phyloP scores from a whole-genome alignment of 2,329 filamentous ascomycete species.

The Colletotrichum musae region DNA sequence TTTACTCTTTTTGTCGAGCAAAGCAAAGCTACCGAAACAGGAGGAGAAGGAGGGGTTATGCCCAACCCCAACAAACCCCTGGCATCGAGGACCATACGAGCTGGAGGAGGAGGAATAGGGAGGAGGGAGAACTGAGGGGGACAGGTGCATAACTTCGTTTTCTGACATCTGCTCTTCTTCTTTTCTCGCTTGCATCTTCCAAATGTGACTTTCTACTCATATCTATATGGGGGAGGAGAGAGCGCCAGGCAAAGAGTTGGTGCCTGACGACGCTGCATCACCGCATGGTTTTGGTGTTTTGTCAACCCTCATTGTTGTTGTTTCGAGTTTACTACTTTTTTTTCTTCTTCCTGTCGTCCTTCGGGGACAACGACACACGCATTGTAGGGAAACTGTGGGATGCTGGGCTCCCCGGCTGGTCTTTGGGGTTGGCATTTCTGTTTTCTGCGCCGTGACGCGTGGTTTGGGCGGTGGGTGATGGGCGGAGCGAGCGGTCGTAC shows the following conservation, averaged over 20 bases:
- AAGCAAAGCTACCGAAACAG: constrained; percentile 13
- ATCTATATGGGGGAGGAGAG: constrained; percentile 19
- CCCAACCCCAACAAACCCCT: constrained; percentile 8
- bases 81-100: not conserved
- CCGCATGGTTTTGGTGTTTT: constrained; percentile 4
- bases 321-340: not conserved
- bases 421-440: constrained; percentile 38
- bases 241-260: not conserved
- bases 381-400: constrained; percentile 12
- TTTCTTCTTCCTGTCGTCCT: not conserved
- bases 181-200: constrained; percentile 1
- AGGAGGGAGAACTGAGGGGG: not conserved
- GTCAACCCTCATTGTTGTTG: not conserved
- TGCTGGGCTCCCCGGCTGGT: constrained; percentile 34
- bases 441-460: constrained; percentile 3
- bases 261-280: constrained; percentile 4
- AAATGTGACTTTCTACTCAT: not conserved
- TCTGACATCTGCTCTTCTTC: not conserved
- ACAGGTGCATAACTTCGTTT: constrained; percentile 2
- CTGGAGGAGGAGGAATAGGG: not conserved
- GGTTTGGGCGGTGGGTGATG: not conserved
- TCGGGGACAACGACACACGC: not conserved
- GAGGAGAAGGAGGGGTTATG: constrained; percentile 20
- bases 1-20: constrained; percentile 40
- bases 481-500: not conserved